phyloP scores from a whole-genome alignment of 768 basidiomycete species.

The Suillus plorans region DNA sequence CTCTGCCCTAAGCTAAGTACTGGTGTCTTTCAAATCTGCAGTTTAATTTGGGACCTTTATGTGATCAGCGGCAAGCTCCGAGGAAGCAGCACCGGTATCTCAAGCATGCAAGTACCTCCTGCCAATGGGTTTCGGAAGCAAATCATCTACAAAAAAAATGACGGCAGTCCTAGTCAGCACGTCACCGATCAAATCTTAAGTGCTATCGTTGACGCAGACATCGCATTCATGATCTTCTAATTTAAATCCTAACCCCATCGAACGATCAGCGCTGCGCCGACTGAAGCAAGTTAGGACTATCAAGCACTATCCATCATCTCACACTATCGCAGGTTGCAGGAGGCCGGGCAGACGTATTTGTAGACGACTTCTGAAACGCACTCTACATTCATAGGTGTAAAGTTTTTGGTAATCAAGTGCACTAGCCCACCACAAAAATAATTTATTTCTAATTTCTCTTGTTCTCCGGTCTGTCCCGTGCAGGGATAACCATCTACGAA shows the following conservation, averaged over 20 bases:
- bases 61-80: not conserved
- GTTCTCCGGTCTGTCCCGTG: not conserved
- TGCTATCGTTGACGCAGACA: not conserved
- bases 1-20: conserved; percentile 1
- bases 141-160: not conserved
- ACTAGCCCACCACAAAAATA: not conserved
- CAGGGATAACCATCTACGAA: not conserved
- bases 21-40: not conserved
- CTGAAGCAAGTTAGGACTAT: not conserved
- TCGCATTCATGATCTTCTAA: not conserved
- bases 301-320: no score
- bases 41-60: not conserved
- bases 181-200: not conserved
- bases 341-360: not conserved
- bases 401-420: not conserved
- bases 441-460: not conserved
- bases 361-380: not conserved
- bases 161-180: not conserved
- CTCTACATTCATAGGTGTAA: not conserved
- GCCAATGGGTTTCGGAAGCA: not conserved
- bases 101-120: not conserved
- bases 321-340: not conserved
- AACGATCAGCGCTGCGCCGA: not conserved
- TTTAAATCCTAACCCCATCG: not conserved
- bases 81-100: not conserved